phyloP scores from a whole-genome alignment of 805 yeast species.

The Kodamaea laetipori region DNA sequence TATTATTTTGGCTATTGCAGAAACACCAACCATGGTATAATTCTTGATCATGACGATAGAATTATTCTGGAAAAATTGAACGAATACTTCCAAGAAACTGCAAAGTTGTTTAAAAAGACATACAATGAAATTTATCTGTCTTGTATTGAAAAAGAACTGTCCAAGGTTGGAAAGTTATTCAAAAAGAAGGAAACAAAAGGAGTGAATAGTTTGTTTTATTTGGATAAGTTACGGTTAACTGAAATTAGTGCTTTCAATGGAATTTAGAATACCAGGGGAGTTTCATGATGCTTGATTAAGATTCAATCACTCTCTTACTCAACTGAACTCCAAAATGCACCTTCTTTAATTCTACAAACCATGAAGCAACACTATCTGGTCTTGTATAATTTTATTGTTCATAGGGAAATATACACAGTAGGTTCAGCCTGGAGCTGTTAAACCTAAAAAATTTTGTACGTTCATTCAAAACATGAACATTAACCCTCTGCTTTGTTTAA shows the following conservation, averaged over 20 bases:
- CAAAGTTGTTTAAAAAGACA: slow-evolving; percentile 12
- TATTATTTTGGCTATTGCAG: slow-evolving; percentile 19
- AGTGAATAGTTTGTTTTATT: not conserved
- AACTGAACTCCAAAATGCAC: no score
- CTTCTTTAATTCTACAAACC: no score
- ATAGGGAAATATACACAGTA: no score
- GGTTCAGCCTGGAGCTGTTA: no score
- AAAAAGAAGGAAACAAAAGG: not conserved
- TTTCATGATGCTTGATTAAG: no score
- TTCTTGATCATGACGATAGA: slow-evolving; percentile 27
- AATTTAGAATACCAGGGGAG: no score
- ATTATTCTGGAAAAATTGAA: slow-evolving; percentile 20
- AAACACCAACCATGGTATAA: not conserved
- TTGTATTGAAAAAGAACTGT: slow-evolving; percentile 16
- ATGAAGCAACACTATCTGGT: no score
- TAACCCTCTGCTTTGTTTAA: no score
- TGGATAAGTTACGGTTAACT: not conserved
- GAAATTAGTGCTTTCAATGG: not conserved
- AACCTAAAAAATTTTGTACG: no score
- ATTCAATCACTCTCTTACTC: no score
- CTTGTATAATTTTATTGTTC: no score
- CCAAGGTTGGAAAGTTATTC: slow-evolving; percentile 1
- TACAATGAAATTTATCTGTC: slow-evolving; percentile 14
- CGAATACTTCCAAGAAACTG: slow-evolving; percentile 19
- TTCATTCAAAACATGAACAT: no score